These are phyloP conservation scores for Marasmius sp. DNA, from an alignment of 1,284 basidiomycete species.

Conservation along the genomic window DNA sequence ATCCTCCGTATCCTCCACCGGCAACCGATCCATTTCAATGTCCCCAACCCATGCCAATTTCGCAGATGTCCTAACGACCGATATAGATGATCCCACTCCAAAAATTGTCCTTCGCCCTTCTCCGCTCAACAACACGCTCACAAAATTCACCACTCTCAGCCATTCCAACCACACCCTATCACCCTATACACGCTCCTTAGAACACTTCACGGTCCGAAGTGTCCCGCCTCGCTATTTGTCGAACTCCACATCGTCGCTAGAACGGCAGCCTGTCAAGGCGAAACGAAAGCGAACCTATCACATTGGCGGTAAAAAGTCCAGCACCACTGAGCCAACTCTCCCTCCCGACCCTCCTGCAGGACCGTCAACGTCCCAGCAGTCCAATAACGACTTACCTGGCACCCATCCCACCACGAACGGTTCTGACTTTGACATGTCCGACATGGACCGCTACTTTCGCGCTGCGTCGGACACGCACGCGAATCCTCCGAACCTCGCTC, in stretches of 20 bases:
- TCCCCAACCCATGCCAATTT: slow-evolving; percentile 36
- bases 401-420: slow-evolving; percentile 25
- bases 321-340: slow-evolving; percentile 15
- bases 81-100: slow-evolving; percentile 37
- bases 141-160: slow-evolving; percentile 81
- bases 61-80: slow-evolving; percentile 8
- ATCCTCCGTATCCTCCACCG: slow-evolving; percentile 44
- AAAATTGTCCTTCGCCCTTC: slow-evolving; percentile 72
- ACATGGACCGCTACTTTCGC: slow-evolving; percentile 79
- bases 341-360: slow-evolving; percentile 5
- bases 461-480: slow-evolving; percentile 6
- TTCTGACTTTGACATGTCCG: slow-evolving; percentile 71
- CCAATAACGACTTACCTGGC: slow-evolving; percentile 6
- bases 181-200: slow-evolving; percentile 84
- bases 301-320: slow-evolving; percentile 50
- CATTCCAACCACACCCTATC: slow-evolving; percentile 89
- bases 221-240: slow-evolving; percentile 58
- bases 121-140: slow-evolving; percentile 69
- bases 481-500: slow-evolving; percentile 22
- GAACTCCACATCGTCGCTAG: slow-evolving; percentile 29
- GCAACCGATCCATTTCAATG: slow-evolving; percentile 29
- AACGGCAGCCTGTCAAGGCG: slow-evolving; percentile 65
- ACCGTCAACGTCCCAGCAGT: neutral
- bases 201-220: slow-evolving; percentile 88
- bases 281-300: slow-evolving; percentile 74